Evolutionary conservation across 495 filamentous ascomycete genomes (phyloP).

Genomic region (Aspergillus conjunctus): DNA sequence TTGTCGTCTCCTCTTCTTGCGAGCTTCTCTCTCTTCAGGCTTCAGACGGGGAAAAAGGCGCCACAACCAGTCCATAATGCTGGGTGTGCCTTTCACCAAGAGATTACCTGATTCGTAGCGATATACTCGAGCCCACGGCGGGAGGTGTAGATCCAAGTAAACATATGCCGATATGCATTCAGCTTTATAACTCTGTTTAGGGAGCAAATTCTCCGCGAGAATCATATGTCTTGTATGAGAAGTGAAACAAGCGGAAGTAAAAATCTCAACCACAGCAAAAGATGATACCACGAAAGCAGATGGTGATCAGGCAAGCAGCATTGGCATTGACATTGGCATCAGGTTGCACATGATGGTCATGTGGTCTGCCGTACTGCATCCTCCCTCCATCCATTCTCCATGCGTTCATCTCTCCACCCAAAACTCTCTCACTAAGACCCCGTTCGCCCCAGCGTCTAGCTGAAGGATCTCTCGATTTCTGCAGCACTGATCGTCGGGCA

Average conservation of each 20-base stretch:
- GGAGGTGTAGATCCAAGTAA: background rate
- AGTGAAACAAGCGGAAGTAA: background rate
- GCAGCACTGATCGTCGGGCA: too few species aligned
- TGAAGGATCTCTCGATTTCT: too few species aligned
- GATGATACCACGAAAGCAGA: too few species aligned
- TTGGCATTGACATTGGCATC: too few species aligned
- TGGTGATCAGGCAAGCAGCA: too few species aligned
- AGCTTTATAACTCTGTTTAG: too few species aligned
- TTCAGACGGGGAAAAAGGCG: conserved; percentile 1
- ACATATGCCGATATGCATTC: background rate
- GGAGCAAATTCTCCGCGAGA: too few species aligned
- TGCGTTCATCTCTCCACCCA: background rate
- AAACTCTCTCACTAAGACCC: too few species aligned
- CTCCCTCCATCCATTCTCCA: background rate
- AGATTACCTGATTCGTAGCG: background rate
- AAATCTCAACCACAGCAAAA: too few species aligned
- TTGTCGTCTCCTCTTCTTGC: conserved; percentile 4
- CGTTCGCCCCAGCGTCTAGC: too few species aligned
- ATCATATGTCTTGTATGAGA: background rate
- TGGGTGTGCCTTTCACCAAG: background rate
- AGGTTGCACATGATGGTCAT: background rate
- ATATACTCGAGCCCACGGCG: background rate
- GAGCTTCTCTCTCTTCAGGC: conserved; percentile 8
- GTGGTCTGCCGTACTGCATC: conserved; percentile 11
- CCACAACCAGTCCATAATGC: conserved; percentile 7